Evolutionary conservation across 768 basidiomycete species (phyloP).

Genomic region (Amanita thiersii): DNA sequence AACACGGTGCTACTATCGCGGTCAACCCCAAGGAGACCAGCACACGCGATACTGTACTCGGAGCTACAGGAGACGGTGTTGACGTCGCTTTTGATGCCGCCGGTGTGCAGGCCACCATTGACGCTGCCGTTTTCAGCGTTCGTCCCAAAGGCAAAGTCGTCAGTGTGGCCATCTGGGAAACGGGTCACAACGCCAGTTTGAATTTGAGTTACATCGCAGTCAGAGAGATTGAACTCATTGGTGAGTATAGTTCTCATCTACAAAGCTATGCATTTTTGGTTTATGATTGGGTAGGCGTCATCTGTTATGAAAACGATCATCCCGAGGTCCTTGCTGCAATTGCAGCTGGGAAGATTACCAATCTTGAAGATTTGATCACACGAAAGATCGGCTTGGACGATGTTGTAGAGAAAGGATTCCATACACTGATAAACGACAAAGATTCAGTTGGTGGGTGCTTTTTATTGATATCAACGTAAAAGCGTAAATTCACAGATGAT

Average conservation of each 20-base stretch:
- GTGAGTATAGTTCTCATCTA: conserved; percentile 14
- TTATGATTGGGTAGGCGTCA: conserved; percentile 18
- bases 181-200: conserved; percentile 16
- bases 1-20: conserved; percentile 28
- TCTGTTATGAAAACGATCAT: conserved; percentile 31
- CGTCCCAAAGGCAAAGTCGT: conserved; percentile 30
- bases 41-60: conserved; percentile 17
- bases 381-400: conserved; percentile 31
- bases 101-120: conserved; percentile 29
- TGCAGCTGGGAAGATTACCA: conserved; percentile 26
- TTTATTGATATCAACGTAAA: background rate
- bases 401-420: conserved; percentile 33
- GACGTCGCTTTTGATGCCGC: conserved; percentile 42
- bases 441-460: conserved; percentile 28
- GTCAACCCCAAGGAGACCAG: conserved; percentile 25
- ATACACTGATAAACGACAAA: conserved; percentile 30
- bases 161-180: conserved; percentile 37
- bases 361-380: conserved; percentile 34
- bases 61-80: conserved; percentile 24
- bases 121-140: conserved; percentile 25
- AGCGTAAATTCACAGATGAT: background rate
- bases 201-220: conserved; percentile 27
- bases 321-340: conserved; percentile 30
- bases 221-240: conserved; percentile 30
- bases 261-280: background rate